These are phyloP conservation scores for Adansonia gregorii DNA, from an alignment of 441 rosid species.

Conservation along the genomic window DNA sequence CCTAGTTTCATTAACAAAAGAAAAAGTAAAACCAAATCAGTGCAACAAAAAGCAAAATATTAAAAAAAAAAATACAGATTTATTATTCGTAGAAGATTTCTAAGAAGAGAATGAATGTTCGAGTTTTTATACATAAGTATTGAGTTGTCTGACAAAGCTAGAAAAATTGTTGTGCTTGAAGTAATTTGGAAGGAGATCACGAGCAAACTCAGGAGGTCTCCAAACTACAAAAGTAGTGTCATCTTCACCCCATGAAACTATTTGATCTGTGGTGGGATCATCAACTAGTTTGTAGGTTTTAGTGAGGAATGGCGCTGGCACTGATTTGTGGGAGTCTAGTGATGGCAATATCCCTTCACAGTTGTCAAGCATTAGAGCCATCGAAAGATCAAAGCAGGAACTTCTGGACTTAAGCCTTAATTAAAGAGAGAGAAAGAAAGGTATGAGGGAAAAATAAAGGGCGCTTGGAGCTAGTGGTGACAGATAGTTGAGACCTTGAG, in stretches of 20 bases:
- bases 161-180: slow-evolving; percentile 97
- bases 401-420: not conserved
- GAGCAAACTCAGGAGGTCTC: slow-evolving; percentile 92
- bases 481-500: not conserved
- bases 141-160: slow-evolving; percentile 91
- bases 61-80: not conserved
- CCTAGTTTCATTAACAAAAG: slow-evolving; percentile 45
- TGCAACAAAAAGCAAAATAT: not conserved
- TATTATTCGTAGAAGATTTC: not conserved
- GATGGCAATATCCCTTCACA: slow-evolving; percentile 73
- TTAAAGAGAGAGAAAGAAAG: slow-evolving; percentile 11
- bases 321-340: slow-evolving; percentile 77
- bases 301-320: slow-evolving; percentile 88
- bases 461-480: not conserved
- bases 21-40: slow-evolving; percentile 25
- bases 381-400: slow-evolving; percentile 23
- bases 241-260: slow-evolving; percentile 96
- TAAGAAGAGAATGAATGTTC: not conserved
- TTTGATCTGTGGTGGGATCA: slow-evolving; percentile 79
- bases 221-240: slow-evolving; percentile 86
- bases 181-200: slow-evolving; percentile 94
- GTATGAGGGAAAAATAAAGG: not conserved
- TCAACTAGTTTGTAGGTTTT: slow-evolving; percentile 94
- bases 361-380: slow-evolving; percentile 66
- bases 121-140: slow-evolving; percentile 68